Evolutionary conservation across 2,329 filamentous ascomycete genomes (phyloP).

Genomic region (Karstenula rhodostoma): DNA sequence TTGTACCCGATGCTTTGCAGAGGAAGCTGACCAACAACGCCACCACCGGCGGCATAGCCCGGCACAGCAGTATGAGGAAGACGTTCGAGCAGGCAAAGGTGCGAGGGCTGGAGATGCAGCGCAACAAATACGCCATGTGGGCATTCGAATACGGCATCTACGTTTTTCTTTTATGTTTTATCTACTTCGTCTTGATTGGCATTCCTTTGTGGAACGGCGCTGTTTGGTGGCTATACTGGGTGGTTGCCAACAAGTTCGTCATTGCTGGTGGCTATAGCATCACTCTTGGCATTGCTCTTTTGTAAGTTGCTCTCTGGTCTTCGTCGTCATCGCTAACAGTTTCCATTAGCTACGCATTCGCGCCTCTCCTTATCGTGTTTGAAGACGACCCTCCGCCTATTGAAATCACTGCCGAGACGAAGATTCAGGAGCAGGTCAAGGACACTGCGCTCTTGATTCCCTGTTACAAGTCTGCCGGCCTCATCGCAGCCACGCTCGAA

Average conservation of each 20-base stretch:
- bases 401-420: conserved; percentile 31
- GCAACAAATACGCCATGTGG: conserved; percentile 47
- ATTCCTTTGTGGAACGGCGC: conserved; percentile 57
- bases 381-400: conserved; percentile 39
- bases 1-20: conserved; percentile 26
- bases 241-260: conserved; percentile 52
- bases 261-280: conserved; percentile 54
- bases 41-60: conserved; percentile 18
- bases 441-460: conserved; percentile 58
- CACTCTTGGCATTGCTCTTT: conserved; percentile 47
- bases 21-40: conserved; percentile 28
- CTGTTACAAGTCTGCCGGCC: conserved; percentile 56
- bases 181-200: conserved; percentile 59
- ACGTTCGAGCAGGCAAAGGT: conserved; percentile 37
- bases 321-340: conserved; percentile 8
- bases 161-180: conserved; percentile 43
- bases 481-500: conserved; percentile 54
- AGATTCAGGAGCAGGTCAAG: conserved; percentile 33
- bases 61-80: conserved; percentile 26
- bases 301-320: conserved; percentile 36
- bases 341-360: conserved; percentile 31
- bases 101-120: conserved; percentile 32
- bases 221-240: conserved; percentile 54
- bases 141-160: conserved; percentile 53
- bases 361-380: conserved; percentile 44